Conservation (phyloP, 306 rosid genomes). For the Fragaria iinumae region DNA sequence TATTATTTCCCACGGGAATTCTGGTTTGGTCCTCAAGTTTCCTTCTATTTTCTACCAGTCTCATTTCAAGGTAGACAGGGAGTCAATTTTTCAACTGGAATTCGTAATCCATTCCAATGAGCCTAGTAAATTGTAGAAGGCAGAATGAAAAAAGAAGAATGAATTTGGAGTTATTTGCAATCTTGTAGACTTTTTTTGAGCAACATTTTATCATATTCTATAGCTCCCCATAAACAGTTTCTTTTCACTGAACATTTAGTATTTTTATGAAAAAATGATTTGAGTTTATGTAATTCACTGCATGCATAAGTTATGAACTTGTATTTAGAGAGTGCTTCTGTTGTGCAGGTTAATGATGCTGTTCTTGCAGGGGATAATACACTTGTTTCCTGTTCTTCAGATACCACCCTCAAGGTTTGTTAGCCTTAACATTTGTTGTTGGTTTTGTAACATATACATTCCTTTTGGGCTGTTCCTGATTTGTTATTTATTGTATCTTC, state of each 20-base stretch:
- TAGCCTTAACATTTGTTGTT: constrained; percentile 18
- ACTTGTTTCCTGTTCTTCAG: constrained; percentile 97
- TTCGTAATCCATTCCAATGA: neutral
- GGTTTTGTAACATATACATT: constrained; percentile 10
- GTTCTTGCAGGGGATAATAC: constrained; percentile 85
- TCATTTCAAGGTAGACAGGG: neutral
- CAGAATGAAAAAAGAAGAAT: neutral
- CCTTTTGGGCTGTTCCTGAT: constrained; percentile 15
- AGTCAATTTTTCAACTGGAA: neutral
- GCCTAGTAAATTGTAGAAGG: neutral
- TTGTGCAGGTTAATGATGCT: constrained; percentile 87
- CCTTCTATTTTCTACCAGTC: neutral
- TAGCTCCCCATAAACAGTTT: neutral
- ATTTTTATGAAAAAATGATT: neutral
- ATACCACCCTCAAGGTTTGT: constrained; percentile 88
- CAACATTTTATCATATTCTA: neutral
- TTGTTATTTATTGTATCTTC: neutral
- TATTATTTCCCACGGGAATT: neutral
- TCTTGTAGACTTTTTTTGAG: neutral
- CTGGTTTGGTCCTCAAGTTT: neutral
- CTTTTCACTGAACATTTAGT: neutral
- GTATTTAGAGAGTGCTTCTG: constrained; percentile 26
- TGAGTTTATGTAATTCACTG: neutral
- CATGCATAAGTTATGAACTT: constrained; percentile 9
- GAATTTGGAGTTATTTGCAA: neutral